Evolutionary conservation across 768 basidiomycete species (phyloP).

Genomic region (Dioszegia hungarica): DNA sequence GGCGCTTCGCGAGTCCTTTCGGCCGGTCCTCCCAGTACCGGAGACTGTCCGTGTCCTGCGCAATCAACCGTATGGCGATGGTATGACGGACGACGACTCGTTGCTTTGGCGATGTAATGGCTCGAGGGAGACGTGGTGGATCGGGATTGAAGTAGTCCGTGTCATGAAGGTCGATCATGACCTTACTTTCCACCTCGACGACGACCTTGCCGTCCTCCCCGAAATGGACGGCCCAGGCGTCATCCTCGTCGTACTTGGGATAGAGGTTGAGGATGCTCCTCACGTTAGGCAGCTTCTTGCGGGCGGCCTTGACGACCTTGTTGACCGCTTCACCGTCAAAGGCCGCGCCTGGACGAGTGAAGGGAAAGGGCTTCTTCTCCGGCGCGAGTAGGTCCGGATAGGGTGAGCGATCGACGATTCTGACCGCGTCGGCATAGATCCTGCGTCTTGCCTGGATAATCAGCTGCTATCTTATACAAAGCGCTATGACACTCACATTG

Average conservation of each 20-base stretch:
- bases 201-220: background rate
- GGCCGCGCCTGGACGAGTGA: background rate
- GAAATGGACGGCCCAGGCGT: background rate
- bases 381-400: background rate
- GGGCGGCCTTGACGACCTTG: background rate
- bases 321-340: background rate
- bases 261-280: background rate
- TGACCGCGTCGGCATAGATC: background rate
- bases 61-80: background rate
- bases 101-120: background rate
- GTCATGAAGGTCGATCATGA: background rate
- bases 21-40: background rate
- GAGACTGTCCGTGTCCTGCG: background rate
- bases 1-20: background rate
- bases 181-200: background rate
- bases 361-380: background rate
- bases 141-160: background rate
- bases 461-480: background rate
- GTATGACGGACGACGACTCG: background rate
- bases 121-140: background rate
- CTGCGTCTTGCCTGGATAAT: background rate
- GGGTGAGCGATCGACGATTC: background rate
- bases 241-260: background rate
- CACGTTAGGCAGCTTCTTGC: background rate
- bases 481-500: background rate